phyloP scores from a whole-genome alignment of 768 basidiomycete species.

The Filobasidium floriforme region DNA sequence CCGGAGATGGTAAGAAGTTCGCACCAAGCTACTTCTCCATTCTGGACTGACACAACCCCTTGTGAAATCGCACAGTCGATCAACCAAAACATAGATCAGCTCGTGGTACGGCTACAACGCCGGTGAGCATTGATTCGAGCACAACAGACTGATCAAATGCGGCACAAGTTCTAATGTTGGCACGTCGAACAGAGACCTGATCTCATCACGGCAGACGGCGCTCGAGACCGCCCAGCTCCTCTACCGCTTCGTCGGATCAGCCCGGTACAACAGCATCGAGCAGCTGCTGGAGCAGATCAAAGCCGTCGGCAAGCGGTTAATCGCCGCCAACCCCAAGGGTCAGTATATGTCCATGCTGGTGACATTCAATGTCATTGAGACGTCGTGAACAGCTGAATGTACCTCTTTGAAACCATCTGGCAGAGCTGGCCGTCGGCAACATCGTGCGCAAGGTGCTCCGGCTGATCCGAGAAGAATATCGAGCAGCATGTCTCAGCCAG shows the following conservation, averaged over 20 bases:
- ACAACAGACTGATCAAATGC: neutral
- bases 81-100: slow-evolving; percentile 21
- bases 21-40: no score
- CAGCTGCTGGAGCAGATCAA: slow-evolving; percentile 74
- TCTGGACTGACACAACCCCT: no score
- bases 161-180: neutral
- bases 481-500: slow-evolving; percentile 61
- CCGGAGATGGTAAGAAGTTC: neutral
- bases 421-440: slow-evolving; percentile 91
- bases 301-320: slow-evolving; percentile 66
- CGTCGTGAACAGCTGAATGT: neutral
- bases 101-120: slow-evolving; percentile 18
- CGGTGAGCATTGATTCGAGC: slow-evolving; percentile 6
- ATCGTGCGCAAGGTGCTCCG: slow-evolving; percentile 87
- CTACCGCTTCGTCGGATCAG: slow-evolving; percentile 78
- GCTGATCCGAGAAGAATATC: slow-evolving; percentile 89
- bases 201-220: slow-evolving; percentile 82
- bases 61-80: slow-evolving; percentile 13
- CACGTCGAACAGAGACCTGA: slow-evolving; percentile 63
- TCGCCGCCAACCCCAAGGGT: slow-evolving; percentile 96
- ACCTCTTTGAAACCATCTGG: no score
- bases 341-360: slow-evolving; percentile 14
- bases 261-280: slow-evolving; percentile 76
- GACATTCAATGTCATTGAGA: no score
- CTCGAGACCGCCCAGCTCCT: slow-evolving; percentile 81